Conservation (phyloP, 345 rosid genomes). For the Euclidium syriacum region DNA sequence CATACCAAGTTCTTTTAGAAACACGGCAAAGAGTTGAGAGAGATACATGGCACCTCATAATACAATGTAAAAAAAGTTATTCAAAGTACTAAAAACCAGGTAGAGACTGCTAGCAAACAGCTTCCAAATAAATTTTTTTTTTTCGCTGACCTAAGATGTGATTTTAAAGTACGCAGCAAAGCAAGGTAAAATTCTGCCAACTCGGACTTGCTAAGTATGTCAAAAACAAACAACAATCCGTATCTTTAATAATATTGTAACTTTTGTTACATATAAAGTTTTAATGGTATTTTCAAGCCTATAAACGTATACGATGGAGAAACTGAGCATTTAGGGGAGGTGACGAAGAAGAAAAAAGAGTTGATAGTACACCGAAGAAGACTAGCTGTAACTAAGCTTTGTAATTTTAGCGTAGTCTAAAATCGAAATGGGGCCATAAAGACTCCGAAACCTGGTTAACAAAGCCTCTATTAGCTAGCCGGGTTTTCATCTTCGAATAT, state of each 20-base stretch:
- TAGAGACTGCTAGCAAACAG: conserved; percentile 30
- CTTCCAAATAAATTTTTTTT: conserved; percentile 11
- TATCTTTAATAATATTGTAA: background rate
- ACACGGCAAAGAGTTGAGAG: conserved; percentile 47
- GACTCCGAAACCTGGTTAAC: too few species aligned
- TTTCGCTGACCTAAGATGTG: conserved; percentile 23
- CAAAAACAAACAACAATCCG: background rate
- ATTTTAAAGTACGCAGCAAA: conserved; percentile 23
- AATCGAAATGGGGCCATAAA: too few species aligned
- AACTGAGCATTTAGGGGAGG: background rate
- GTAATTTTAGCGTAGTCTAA: background rate
- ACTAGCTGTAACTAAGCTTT: background rate
- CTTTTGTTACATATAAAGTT: conserved; percentile 25
- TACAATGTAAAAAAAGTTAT: too few species aligned
- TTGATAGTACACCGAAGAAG: background rate
- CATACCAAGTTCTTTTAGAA: conserved; percentile 30
- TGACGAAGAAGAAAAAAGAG: background rate
- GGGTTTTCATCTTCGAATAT: too few species aligned
- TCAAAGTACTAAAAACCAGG: conserved; percentile 38
- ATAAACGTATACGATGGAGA: background rate
- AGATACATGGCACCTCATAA: conserved; percentile 31
- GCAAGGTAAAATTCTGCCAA: conserved; percentile 37
- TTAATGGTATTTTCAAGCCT: conserved; percentile 33
- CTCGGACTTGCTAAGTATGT: conserved; percentile 1
- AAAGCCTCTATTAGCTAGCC: too few species aligned